These are phyloP conservation scores for Tylopilus balloui DNA, from an alignment of 768 basidiomycete species.

Conservation along the genomic window DNA sequence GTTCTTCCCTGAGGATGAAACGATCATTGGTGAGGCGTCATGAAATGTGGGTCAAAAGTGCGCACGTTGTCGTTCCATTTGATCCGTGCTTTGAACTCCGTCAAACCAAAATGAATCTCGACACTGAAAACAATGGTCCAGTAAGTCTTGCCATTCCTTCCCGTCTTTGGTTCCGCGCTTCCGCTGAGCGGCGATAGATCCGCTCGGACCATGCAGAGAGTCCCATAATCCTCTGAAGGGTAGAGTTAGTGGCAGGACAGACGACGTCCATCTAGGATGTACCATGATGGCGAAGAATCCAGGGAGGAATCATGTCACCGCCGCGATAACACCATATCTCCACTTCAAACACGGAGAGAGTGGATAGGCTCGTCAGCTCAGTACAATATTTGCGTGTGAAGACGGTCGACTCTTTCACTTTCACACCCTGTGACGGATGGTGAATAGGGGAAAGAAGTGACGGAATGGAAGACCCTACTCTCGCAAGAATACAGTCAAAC, in stretches of 20 bases:
- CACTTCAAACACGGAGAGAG: slow-evolving; percentile 77
- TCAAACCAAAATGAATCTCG: slow-evolving; percentile 79
- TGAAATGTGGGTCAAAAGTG: not conserved
- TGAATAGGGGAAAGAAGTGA: slow-evolving; percentile 7
- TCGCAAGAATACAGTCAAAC: slow-evolving; percentile 73
- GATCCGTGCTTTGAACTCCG: slow-evolving; percentile 77
- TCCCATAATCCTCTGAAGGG: slow-evolving; percentile 61
- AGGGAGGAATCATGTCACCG: slow-evolving; percentile 64
- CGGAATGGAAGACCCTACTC: slow-evolving; percentile 41
- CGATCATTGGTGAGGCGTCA: not conserved
- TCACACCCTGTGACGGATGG: slow-evolving; percentile 45
- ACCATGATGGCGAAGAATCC: slow-evolving; percentile 61
- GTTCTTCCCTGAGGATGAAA: slow-evolving; percentile 49
- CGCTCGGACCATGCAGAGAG: slow-evolving; percentile 72
- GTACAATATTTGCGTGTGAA: slow-evolving; percentile 82
- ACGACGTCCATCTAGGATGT: not conserved
- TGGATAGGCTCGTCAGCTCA: slow-evolving; percentile 69
- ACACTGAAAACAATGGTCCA: slow-evolving; percentile 85
- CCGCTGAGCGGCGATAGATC: slow-evolving; percentile 69
- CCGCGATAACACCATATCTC: slow-evolving; percentile 84
- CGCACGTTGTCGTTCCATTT: slow-evolving; percentile 79
- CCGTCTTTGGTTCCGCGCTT: slow-evolving; percentile 64
- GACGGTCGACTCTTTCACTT: slow-evolving; percentile 77
- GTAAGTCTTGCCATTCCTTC: slow-evolving; percentile 63
- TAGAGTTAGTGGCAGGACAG: not conserved